Evolutionary conservation across 441 rosid species (phyloP), one percentile per base, ranked within the genome.

Genomic region (Flueggea neowawraea): DNA sequence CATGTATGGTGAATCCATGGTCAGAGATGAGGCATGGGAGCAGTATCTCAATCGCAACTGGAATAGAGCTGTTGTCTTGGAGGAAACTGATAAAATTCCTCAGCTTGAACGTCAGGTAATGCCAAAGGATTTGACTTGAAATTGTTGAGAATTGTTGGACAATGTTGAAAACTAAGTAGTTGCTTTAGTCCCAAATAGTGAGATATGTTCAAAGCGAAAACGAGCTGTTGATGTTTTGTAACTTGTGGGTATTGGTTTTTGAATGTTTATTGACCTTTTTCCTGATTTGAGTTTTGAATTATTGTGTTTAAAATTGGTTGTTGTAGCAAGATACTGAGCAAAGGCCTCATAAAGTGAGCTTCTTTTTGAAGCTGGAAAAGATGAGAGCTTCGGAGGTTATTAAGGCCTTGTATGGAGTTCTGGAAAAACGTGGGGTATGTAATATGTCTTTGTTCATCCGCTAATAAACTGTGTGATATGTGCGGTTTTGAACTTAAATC

Each of bases 301-400:
- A 5, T 36, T 36, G 9, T 36, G 41, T 36, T 36, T 8, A 36
- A 36, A 45, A 7, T 67, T 54, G 57, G 58, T 13, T 55, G 12
- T 49, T 82, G 79, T 74, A 93, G 98, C 64, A 86, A 7, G 96
- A 87, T 69, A 83, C 90, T 49, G 96, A 90, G 75, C 95, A 85
- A 76, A 72, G 96, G 28, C 88, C 91, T 0, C 90, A 88, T 70
- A 94, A 94, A 76, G 80, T 90, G 56, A 94, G 98, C 84, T 94
- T 88, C 76, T 84, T 70, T 22, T 85, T 94, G 61, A 89, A 90
- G 39, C 86, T 94, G 61, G 90, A 90, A 44, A 90, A 87, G 70
- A 60, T 56, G 71, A 83, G 84, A 80, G 97, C 97, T 54, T 78
- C 76, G 63, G 68, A 62, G 55, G 84, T 94, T 52, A 83, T 83